Conservation (phyloP, 805 yeast genomes). For the Priceomyces haplophilus region DNA sequence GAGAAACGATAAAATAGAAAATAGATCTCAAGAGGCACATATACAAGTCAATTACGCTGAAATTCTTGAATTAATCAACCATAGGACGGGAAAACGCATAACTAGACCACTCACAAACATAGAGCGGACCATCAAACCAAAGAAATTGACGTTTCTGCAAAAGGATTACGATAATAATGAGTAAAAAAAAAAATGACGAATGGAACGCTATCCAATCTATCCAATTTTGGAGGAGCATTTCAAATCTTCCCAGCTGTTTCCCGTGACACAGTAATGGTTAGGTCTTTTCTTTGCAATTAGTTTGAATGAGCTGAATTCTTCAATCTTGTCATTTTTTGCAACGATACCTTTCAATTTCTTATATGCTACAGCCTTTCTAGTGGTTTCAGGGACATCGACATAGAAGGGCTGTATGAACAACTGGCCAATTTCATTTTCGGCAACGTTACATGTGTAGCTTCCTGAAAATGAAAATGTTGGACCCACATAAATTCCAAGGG, state of each 20-base stretch:
- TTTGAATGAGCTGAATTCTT: constrained; percentile 7
- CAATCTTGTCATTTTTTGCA: constrained; percentile 2
- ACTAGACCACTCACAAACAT: constrained; percentile 24
- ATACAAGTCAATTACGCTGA: constrained; percentile 26
- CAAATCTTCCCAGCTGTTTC: constrained; percentile 5
- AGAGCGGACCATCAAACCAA: constrained; percentile 38
- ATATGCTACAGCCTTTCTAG: constrained; percentile 6
- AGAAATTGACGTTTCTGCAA: constrained; percentile 25
- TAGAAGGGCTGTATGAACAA: constrained; percentile 13
- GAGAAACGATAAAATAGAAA: neutral
- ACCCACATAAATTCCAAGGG: constrained; percentile 8
- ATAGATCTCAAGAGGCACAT: neutral
- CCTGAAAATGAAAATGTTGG: constrained; percentile 7
- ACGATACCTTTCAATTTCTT: constrained; percentile 7
- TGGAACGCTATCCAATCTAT: neutral
- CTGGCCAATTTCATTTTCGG: constrained; percentile 14
- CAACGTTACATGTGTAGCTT: constrained; percentile 12
- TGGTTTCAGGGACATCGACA: constrained; percentile 11
- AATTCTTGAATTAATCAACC: constrained; percentile 40
- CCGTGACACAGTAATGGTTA: constrained; percentile 12
- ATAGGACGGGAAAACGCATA: constrained; percentile 39
- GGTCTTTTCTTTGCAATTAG: constrained; percentile 9
- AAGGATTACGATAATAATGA: constrained; percentile 3
- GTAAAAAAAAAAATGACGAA: neutral
- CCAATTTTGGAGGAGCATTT: constrained; percentile 4